Base-by-base conservation (phyloP, 2,329 filamentous ascomycete species). In the Neofusicoccum cordaticola region DNA sequence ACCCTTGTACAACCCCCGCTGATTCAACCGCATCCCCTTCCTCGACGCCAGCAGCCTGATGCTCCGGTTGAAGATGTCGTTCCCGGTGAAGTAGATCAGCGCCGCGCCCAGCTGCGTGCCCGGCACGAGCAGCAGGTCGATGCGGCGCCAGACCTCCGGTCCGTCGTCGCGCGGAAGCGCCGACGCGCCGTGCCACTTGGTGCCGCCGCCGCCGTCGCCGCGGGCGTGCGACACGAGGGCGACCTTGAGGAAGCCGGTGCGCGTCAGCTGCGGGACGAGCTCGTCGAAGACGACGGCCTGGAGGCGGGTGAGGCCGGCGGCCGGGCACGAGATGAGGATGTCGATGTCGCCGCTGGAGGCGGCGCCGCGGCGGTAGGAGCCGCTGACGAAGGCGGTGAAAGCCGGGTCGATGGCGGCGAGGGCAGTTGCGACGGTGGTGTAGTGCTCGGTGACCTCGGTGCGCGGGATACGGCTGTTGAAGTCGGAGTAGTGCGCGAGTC, bases 1-100 rank as follows among this genome's bases (percentile, higher is more conserved):
- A 74, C 92, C 85, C 69, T 82, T 85, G 71, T 89, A 97, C 63
- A 98, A 75, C 0, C 93, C 94, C 35, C 85, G 82, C 77, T 97
- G 93, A 70, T 97, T 97, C 63, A 98, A 74, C 58, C 90, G 80
- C 91, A 96, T 93, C 0, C 87, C 86, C 78, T 91, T 95, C 77
- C 87, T 92, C 44, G 87, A 86, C 13, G 93, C 92, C 68, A 97
- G 76, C 15, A 96, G 78, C 68, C 94, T 81, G 75, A 97, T 86
- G 72, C 91, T 96, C 15, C 93, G 83, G 75, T 97, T 97, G 80
- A 97, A 97, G 39, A 97, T 90, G 73, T 97, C 93, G 69, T 97
- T 95, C 0, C 94, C 94, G 0, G 94, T 97, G 72, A 97, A 98
- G 73, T 97, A 97, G n/a, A 97, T 85, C 67, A 97, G 75, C 0